Evolutionary conservation across 306 rosid species (phyloP), one percentile per base, ranked within the genome.

Genomic region (Cicer chorassanicum): DNA sequence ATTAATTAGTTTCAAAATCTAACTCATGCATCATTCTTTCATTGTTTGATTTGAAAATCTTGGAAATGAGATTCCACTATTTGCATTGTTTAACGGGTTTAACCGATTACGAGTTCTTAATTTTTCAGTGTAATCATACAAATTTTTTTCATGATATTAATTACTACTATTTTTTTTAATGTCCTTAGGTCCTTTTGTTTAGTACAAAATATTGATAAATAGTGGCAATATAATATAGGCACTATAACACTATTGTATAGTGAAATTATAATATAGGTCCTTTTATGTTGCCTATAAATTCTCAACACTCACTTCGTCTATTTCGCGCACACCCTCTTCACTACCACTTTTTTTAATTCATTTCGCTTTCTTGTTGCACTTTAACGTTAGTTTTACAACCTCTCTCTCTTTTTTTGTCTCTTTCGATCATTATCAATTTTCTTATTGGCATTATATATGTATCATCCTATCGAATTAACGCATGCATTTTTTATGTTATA

Each of bases 221-320:
- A 21, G 29, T 0, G 3, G n/a, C 29, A 21, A 21, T 21, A 16
- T 16, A 16, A 21, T 21, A n/a, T n/a, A n/a, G n/a, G n/a, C n/a
- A n/a, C n/a, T n/a, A n/a, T n/a, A n/a, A n/a, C n/a, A n/a, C n/a
- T n/a, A n/a, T n/a, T n/a, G n/a, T n/a, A n/a, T n/a, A n/a, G n/a
- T n/a, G n/a, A n/a, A n/a, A n/a, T n/a, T n/a, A n/a, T n/a, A n/a
- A n/a, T n/a, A 21, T 21, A 21, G 29, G 3, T 9, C 7, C 38
- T 0, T 4, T 40, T n/a, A 4, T 18, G 3, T 75, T 49, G 7
- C 46, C 81, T 74, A 75, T 81, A 81, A 81, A 81, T 75, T n/a
- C 8, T 3, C 18, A 0, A 8, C 68, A 16, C 67, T 41, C 53
- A 60, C 53, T 65, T 65, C 70, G 0, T 51, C 34, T 39, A 1